Base-by-base conservation (phyloP, 768 basidiomycete species). In the Lactifluus hygrophoroides region DNA sequence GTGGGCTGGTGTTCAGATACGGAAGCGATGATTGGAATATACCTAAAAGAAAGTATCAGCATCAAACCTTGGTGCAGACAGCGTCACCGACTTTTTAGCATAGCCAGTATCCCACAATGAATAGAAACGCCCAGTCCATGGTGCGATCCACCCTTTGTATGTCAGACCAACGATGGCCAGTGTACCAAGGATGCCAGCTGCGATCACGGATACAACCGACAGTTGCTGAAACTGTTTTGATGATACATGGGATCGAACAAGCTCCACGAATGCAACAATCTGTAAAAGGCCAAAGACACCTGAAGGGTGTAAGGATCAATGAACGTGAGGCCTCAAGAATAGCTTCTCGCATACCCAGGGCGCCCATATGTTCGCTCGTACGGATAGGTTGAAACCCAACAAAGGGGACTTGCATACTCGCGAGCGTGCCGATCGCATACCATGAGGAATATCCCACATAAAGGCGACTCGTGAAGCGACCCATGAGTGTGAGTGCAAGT, bases 81-180 rank as follows among this genome's bases (percentile, higher is more conserved):
- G 49, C 21, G 27, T 62, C 25, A 71, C 78, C 35, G 67, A 94
- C 92, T 95, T 94, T 73, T 95, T 96, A 52, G 96, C 96, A 68
- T 99, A 99, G 32, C 93, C 95, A 0, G 95, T 98, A 71, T 99
- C 96, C 96, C 96, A 99, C 2, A 99, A 77, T 0, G 94, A 96
- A 73, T 99, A 99, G 80, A 99, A 98, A 57, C 96, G 87, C 38
- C 96, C 96, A n/a, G 95, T 98, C 94, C 96, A 99, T 0, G 95
- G 95, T 4, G 95, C 94, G 65, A 99, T 98, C 82, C 85, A 90
- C 19, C 94, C 95, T 59, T 85, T 88, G 74, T 90, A 89, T 0
- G 95, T 97, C 62, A 98, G 79, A 48, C 80, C 81, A 44, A 84
- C 83, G 56, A 98, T 84, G 0, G 80, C 88, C 5, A 76, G 71